Percentiles rank a stretch among this genome's conserved stretches.
Evolutionary conservation across 257 asterid genomes (phyloP).

Genomic region (Solanum verrucosum): DNA sequence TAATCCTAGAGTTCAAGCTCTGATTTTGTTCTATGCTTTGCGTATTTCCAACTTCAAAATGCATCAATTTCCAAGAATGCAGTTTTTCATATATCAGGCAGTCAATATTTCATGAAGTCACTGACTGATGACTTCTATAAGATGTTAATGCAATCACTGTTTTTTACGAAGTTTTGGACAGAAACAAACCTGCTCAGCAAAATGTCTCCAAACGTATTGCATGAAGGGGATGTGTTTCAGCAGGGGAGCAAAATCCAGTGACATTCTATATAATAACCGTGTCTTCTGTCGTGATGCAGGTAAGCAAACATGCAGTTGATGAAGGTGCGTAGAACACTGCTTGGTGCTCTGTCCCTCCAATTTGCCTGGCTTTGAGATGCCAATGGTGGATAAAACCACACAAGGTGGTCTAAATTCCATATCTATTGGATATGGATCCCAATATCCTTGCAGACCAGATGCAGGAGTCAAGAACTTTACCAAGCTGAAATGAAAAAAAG

Average conservation of each 20-base stretch:
- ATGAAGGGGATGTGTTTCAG: constrained; percentile 80
- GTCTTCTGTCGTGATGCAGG: constrained; percentile 85
- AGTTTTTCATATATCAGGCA: not conserved
- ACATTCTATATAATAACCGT: constrained; percentile 84
- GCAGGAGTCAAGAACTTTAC: constrained; percentile 83
- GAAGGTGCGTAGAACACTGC: constrained; percentile 88
- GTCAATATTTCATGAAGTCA: not conserved
- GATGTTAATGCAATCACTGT: not conserved
- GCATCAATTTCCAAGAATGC: not conserved
- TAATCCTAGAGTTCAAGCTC: not conserved
- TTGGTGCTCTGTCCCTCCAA: constrained; percentile 68
- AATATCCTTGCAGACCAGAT: constrained; percentile 79
- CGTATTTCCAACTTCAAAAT: not conserved
- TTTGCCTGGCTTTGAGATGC: constrained; percentile 88
- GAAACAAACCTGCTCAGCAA: constrained; percentile 66
- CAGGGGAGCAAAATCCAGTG: constrained; percentile 88
- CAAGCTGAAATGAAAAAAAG: constrained; percentile 40
- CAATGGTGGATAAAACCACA: constrained; percentile 83
- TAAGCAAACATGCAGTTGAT: constrained; percentile 89
- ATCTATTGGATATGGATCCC: constrained; percentile 97
- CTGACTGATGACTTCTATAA: not conserved
- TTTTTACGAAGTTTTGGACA: not conserved
- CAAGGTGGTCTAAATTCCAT: constrained; percentile 96
- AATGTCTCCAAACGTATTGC: constrained; percentile 75
- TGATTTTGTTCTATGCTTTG: not conserved